Conservation (phyloP, 805 yeast genomes). For the Candida boleticola region DNA sequence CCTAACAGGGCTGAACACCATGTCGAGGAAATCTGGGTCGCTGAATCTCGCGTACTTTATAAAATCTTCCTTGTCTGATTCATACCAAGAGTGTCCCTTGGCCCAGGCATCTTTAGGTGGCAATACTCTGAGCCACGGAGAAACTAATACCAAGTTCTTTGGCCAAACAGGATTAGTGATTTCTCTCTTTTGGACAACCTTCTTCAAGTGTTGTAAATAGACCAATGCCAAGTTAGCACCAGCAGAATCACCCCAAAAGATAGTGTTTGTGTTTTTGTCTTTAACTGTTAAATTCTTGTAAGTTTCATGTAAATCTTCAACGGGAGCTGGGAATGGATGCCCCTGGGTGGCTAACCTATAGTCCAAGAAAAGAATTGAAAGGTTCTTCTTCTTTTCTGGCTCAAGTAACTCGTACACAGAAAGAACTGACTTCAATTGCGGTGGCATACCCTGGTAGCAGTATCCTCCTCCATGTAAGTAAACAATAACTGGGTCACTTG, state of each 20-base stretch:
- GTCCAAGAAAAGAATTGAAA: constrained; percentile 24
- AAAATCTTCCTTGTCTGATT: constrained; percentile 22
- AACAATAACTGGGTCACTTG: constrained; percentile 29
- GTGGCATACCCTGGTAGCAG: constrained; percentile 26
- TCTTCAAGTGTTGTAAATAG: constrained; percentile 26
- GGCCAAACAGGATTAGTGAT: constrained; percentile 19
- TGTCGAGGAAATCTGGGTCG: background rate
- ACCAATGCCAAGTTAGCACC: constrained; percentile 38
- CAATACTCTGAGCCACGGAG: constrained; percentile 39
- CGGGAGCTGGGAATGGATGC: constrained; percentile 30
- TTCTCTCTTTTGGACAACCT: constrained; percentile 4
- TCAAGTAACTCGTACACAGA: constrained; percentile 27
- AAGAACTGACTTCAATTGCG: constrained; percentile 29
- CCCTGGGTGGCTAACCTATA: constrained; percentile 29
- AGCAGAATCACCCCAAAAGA: constrained; percentile 42
- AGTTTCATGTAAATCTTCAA: constrained; percentile 26
- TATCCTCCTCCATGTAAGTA: constrained; percentile 43
- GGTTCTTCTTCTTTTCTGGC: constrained; percentile 14
- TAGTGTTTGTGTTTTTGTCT: constrained; percentile 26
- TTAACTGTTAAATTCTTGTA: constrained; percentile 19
- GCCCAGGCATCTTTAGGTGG: constrained; percentile 18
- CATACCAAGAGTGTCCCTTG: constrained; percentile 35
- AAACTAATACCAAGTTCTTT: constrained; percentile 22
- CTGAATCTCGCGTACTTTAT: constrained; percentile 13
- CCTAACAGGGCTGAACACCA: constrained; percentile 14